A percentile compares a stretch with the other conserved stretches of the same genome.
Evolutionary conservation across 805 yeast genomes (phyloP).

Genomic region (Candida qinlingensis): DNA sequence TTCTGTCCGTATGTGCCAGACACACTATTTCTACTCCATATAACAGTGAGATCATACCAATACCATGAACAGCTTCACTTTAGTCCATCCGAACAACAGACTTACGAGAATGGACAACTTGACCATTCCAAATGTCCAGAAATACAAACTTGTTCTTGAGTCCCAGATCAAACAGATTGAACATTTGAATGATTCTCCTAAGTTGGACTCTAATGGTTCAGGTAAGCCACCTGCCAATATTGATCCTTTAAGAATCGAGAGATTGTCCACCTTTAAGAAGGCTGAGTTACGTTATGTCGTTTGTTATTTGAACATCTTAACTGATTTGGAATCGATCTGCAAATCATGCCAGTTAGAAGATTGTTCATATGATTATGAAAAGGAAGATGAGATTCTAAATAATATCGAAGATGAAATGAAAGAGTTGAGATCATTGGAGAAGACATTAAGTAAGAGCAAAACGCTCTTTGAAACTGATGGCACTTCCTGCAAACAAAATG

Average conservation of each 20-base stretch:
- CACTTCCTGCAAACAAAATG: neutral
- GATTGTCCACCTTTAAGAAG: conserved; percentile 7
- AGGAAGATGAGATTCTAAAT: conserved; percentile 22
- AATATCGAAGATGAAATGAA: conserved; percentile 18
- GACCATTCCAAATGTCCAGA: conserved; percentile 19
- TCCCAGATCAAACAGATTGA: conserved; percentile 11
- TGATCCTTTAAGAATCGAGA: conserved; percentile 1
- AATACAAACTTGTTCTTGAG: conserved; percentile 10
- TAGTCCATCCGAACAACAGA: conserved; percentile 23
- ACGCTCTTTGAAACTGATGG: conserved; percentile 12
- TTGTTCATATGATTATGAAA: conserved; percentile 21
- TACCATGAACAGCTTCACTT: conserved; percentile 4
- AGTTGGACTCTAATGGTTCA: neutral
- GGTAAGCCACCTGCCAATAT: neutral
- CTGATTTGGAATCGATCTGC: conserved; percentile 16
- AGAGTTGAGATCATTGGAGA: conserved; percentile 20
- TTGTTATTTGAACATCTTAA: conserved; percentile 17
- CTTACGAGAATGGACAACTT: conserved; percentile 19
- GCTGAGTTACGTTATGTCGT: conserved; percentile 18
- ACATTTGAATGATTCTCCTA: conserved; percentile 3
- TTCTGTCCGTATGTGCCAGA: neutral
- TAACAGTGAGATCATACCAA: neutral
- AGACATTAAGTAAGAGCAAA: conserved; percentile 7
- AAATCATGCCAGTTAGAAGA: conserved; percentile 8
- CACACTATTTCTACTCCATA: neutral